Base-by-base conservation (phyloP, 345 rosid genomes). In the Dovyalis caffra region DNA sequence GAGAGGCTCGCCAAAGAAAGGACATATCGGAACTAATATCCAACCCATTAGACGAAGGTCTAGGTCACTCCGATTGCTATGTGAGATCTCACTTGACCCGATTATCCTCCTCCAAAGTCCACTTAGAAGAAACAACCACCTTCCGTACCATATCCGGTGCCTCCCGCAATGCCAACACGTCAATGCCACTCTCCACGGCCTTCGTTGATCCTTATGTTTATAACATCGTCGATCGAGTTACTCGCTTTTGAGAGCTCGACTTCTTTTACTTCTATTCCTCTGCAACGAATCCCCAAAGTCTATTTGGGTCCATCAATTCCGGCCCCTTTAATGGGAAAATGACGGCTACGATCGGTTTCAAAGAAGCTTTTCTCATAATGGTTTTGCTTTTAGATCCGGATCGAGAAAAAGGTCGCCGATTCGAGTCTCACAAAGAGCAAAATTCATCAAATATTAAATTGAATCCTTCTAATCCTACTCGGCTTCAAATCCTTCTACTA, bases 111-210 rank as follows among this genome's bases (percentile, higher is more conserved):
- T 95, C 99, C 5, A 89, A 92, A 75, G 95, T 92, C 79, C 91
- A 94, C 80, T 92, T 97, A 1, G 92, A 88, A 28, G 94, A 89
- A 47, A 72, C 93, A 56, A 91, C 97, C 38, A 90, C 95, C 56
- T 95, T 92, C 77, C 90, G 94, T n/a, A n/a, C n/a, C n/a, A n/a
- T n/a, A n/a, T n/a, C n/a, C n/a, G n/a, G n/a, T n/a, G n/a, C n/a
- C n/a, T 95, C 99, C 26, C 89, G 92, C 3, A 95, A 97, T 69
- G 99, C 99, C 62, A 95, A 95, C 87, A 85, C 97, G 0, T 92
- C 97, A 3, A 95, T 97, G 8, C 97, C 90, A 2, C 97, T 87
- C 33, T 95, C 99, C 18, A 95, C 99, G 1, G 86, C 99, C 34
- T 74, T 91, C 2, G 58, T 87, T 58, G 97, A 95, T 62, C 80